Evolutionary conservation across 2,329 filamentous ascomycete genomes (phyloP).

Genomic region (Diaporthe batatas): DNA sequence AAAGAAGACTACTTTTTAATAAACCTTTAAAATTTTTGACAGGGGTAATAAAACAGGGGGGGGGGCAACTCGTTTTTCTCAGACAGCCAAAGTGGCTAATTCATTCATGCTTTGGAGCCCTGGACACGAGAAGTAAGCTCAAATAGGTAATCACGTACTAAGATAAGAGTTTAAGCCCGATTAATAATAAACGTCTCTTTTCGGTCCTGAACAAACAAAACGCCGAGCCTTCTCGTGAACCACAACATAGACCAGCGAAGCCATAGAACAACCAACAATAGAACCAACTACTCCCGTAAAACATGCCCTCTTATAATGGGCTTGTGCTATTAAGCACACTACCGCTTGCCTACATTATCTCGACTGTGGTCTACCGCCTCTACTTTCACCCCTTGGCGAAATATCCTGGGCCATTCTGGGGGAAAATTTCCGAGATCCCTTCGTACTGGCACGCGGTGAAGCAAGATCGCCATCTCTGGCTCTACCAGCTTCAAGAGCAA

Average conservation of each 20-base stretch:
- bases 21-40: too few species aligned
- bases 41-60: too few species aligned
- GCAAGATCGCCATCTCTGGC: conserved; percentile 36
- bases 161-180: background rate
- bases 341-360: background rate
- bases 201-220: background rate
- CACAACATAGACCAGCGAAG: background rate
- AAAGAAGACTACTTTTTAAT: too few species aligned
- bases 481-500: conserved; percentile 23
- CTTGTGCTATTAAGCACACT: conserved; percentile 9
- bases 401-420: conserved; percentile 21
- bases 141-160: background rate
- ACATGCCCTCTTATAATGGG: background rate
- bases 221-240: background rate
- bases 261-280: background rate
- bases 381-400: conserved; percentile 27
- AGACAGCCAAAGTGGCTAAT: background rate
- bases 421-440: conserved; percentile 12
- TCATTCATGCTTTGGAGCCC: background rate
- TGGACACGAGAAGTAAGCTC: background rate
- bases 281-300: too few species aligned
- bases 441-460: conserved; percentile 23
- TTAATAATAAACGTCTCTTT: background rate
- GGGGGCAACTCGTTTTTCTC: too few species aligned
- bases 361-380: conserved; percentile 24